Evolutionary conservation across 768 basidiomycete genomes (phyloP).

Genomic region (Rhizopogon vinicolor): DNA sequence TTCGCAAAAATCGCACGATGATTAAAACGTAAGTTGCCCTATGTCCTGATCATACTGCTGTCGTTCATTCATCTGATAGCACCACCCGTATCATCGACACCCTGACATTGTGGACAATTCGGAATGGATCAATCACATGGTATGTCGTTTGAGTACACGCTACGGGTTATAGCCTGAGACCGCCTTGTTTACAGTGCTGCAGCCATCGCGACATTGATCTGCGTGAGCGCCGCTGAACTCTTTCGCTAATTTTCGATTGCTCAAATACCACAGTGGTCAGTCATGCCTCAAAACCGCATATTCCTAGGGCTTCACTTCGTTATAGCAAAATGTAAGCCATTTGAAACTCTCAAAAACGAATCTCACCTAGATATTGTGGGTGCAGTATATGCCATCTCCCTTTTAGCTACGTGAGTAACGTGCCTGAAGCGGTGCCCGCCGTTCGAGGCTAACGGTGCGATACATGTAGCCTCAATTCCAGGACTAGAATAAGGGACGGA

Average conservation of each 20-base stretch:
- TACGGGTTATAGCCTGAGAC: background rate
- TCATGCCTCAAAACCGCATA: constrained; percentile 19
- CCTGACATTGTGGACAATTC: constrained; percentile 16
- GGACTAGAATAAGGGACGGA: constrained; percentile 5
- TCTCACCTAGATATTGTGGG: background rate
- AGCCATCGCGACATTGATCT: constrained; percentile 13
- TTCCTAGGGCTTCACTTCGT: constrained; percentile 20
- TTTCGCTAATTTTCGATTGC: background rate
- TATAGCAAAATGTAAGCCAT: constrained; percentile 16
- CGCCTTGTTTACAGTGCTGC: constrained; percentile 5
- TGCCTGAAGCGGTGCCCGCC: background rate
- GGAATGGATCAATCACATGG: constrained; percentile 21
- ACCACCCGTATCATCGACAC: constrained; percentile 17
- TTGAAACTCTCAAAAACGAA: background rate
- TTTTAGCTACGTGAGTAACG: constrained; percentile 19
- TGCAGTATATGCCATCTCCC: constrained; percentile 21
- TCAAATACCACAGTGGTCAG: constrained; percentile 10
- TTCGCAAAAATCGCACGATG: constrained; percentile 33
- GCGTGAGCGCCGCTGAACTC: constrained; percentile 5
- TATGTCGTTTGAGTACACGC: background rate
- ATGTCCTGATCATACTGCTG: background rate
- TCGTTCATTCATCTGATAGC: constrained; percentile 1
- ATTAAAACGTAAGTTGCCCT: constrained; percentile 26
- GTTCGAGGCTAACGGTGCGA: background rate
- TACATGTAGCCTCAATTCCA: constrained; percentile 15